A percentile compares a stretch with the other conserved stretches of the same genome.
Conservation (phyloP, 2,329 filamentous ascomycete species). For the Neurospora sp. region DNA sequence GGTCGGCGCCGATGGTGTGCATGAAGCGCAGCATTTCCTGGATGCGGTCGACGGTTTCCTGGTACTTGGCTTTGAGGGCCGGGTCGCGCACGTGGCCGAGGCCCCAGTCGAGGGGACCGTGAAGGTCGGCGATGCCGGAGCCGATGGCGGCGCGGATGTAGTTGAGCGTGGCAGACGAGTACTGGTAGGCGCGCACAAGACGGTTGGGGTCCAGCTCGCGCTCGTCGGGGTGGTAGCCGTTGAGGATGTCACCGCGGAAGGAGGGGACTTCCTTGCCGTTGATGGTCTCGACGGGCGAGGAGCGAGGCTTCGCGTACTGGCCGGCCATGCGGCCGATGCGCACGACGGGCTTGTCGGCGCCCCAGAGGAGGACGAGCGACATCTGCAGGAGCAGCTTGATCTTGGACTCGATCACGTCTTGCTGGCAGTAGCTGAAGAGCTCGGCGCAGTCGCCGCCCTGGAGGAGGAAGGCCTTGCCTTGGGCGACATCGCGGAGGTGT, state of each 20-base stretch:
- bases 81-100: slow-evolving; percentile 85
- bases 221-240: slow-evolving; percentile 71
- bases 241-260: slow-evolving; percentile 92
- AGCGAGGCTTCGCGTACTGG: slow-evolving; percentile 93
- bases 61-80: slow-evolving; percentile 76
- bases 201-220: slow-evolving; percentile 73
- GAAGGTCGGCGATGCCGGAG: slow-evolving; percentile 86
- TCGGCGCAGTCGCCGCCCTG: slow-evolving; percentile 97
- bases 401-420: slow-evolving; percentile 85
- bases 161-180: slow-evolving; percentile 90
- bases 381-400: slow-evolving; percentile 95
- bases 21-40: slow-evolving; percentile 91
- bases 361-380: slow-evolving; percentile 93
- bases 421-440: slow-evolving; percentile 91
- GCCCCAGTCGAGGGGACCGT: slow-evolving; percentile 89
- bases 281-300: slow-evolving; percentile 74
- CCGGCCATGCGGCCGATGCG: slow-evolving; percentile 94
- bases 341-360: slow-evolving; percentile 69
- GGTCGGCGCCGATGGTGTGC: slow-evolving; percentile 84
- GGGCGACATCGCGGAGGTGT: slow-evolving; percentile 73
- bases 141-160: slow-evolving; percentile 77
- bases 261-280: slow-evolving; percentile 75
- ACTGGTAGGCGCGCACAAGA: slow-evolving; percentile 86
- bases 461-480: slow-evolving; percentile 84
- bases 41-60: slow-evolving; percentile 73